These are phyloP conservation scores for Cichorium intybus DNA, from an alignment of 140 eudicot genomes.

Conservation along the genomic window DNA sequence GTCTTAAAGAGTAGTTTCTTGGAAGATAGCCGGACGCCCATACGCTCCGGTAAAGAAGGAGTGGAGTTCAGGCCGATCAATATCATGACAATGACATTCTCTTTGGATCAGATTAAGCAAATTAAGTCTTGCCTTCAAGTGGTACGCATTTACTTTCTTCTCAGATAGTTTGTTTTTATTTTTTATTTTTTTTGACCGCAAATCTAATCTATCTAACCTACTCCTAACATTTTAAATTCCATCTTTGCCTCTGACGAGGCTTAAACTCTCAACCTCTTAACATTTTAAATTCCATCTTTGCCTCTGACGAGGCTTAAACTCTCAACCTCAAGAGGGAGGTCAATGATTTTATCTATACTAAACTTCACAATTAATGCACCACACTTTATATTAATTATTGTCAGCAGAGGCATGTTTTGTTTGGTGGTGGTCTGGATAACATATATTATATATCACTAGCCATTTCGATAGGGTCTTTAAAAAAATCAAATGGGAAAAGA, in stretches of 20 bases:
- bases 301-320: too few species aligned
- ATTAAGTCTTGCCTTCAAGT: conserved; percentile 52
- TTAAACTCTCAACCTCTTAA: too few species aligned
- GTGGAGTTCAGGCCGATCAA: conserved; percentile 48
- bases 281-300: too few species aligned
- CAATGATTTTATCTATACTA: too few species aligned
- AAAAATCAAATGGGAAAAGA: neutral
- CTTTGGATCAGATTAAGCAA: conserved; percentile 46
- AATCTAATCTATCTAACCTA: too few species aligned
- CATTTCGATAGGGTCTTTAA: neutral
- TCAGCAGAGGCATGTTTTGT: neutral
- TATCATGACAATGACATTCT: conserved; percentile 42
- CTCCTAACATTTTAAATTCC: too few species aligned
- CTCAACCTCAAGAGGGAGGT: too few species aligned
- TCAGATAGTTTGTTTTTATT: neutral
- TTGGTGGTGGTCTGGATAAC: neutral
- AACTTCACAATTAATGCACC: neutral
- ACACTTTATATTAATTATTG: neutral
- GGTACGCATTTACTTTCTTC: conserved; percentile 36
- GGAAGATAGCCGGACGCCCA: conserved; percentile 51
- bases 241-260: too few species aligned
- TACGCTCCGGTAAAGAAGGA: conserved; percentile 44
- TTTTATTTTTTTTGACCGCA: too few species aligned
- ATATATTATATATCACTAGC: neutral
- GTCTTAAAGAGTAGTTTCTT: conserved; percentile 45